These are phyloP conservation scores for Musa troglodytarum DNA, from an alignment of 176 grass and related monocot species.

Conservation along the genomic window DNA sequence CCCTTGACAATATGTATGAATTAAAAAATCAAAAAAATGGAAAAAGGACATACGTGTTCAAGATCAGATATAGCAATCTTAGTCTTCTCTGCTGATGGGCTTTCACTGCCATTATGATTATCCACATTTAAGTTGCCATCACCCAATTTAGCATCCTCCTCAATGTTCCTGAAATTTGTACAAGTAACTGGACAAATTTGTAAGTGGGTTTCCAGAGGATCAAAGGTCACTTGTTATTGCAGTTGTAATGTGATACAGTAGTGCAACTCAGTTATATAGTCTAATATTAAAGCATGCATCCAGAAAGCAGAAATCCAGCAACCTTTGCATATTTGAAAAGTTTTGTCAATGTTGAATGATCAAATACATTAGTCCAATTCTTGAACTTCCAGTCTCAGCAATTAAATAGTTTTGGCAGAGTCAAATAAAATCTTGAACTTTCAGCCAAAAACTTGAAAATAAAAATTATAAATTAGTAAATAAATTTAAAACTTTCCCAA, in stretches of 20 bases:
- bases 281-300: background rate
- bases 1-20: background rate
- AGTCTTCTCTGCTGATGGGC: conserved; percentile 28
- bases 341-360: too few species aligned
- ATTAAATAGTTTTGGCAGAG: too few species aligned
- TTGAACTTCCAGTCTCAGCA: too few species aligned
- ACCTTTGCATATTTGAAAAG: too few species aligned
- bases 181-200: background rate
- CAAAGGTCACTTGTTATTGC: background rate
- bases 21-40: conserved; percentile 3
- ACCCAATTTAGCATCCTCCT: conserved; percentile 27
- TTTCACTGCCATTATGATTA: conserved; percentile 36
- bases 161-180: conserved; percentile 52
- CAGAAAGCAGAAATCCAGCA: too few species aligned
- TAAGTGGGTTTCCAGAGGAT: background rate
- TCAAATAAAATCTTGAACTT: too few species aligned
- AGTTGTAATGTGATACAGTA: background rate
- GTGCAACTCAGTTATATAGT: too few species aligned
- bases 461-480: too few species aligned
- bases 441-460: too few species aligned
- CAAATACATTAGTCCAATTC: too few species aligned
- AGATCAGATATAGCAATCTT: conserved; percentile 28
- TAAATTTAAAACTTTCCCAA: too few species aligned
- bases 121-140: conserved; percentile 38
- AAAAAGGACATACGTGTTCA: conserved; percentile 39